Base-by-base conservation (phyloP, 768 basidiomycete genomes). In the Suillus americanus region DNA sequence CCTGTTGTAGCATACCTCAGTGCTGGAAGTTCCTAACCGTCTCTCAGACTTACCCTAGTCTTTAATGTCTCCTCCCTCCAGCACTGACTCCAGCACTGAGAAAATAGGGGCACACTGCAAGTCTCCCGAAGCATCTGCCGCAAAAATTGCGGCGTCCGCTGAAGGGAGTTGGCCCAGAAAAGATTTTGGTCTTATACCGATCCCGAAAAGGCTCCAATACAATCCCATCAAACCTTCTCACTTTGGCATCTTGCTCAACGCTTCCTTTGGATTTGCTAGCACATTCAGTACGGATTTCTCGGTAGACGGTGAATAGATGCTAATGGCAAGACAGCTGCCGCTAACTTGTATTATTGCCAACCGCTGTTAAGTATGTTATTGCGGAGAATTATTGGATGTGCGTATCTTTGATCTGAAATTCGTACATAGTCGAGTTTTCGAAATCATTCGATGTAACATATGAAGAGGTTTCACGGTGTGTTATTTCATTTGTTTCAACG, bases 311-410 rank as follows among this genome's bases (percentile, higher is more conserved):
- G 28, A 30, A 28, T 20, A 6, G 18, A 59, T 20, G 18, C 40
- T 59, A 20, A 59, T 59, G 3, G 6, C 35, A 40, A 67, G 62
- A 62, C 37, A 89, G 89, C 78, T 50, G 87, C 87, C 16, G 83
- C 86, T n/a, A 94, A 94, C 70, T 72, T 94, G 55, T 94, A 94
- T 71, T 95, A 94, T 68, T 90, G 88, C 66, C 91, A 92, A 77
- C 92, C 92, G 0, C 72, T 95, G 68, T 77, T 94, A 16, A 90
- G 92, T 86, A 72, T 67, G 82, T 78, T 66, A 40, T 67, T 18
- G 0, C 2, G 28, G 13, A 61, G 20, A 57, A 7, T 54, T 48
- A 23, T 9, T n/a, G 20, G 23, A 33, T 12, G 10, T 14, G 13
- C 4, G 13, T 16, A 28, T 45, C 54, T 13, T 12, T 51, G 53